phyloP scores from a whole-genome alignment of 2,329 filamentous ascomycete genomes.

The Exophiala sideris region DNA sequence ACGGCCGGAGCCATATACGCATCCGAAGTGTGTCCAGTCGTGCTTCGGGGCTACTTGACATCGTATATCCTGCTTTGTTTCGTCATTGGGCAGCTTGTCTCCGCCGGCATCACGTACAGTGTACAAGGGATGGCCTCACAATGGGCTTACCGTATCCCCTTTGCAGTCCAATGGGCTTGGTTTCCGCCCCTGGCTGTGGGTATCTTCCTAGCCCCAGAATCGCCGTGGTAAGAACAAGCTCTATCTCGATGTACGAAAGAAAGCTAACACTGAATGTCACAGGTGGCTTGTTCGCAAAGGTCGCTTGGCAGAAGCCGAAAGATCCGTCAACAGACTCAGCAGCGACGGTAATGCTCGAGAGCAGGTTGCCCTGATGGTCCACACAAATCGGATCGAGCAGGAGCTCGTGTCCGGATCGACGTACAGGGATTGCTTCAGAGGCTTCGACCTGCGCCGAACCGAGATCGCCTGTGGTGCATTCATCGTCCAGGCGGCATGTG shows the following conservation, averaged over 20 bases:
- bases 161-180: constrained; percentile 22
- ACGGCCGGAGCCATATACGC: constrained; percentile 32
- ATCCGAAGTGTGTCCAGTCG: constrained; percentile 52
- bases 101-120: constrained; percentile 12
- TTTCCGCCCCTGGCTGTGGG: constrained; percentile 2
- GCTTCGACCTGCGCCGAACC: constrained; percentile 36
- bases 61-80: constrained; percentile 61
- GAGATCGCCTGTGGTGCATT: constrained; percentile 39
- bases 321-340: constrained; percentile 42
- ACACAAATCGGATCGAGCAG: constrained; percentile 35
- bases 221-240: constrained; percentile 31
- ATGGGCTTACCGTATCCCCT: constrained; percentile 22
- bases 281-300: constrained; percentile 48
- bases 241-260: constrained; percentile 34
- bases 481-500: constrained; percentile 49
- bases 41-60: constrained; percentile 57
- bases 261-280: background rate
- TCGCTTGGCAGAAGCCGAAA: constrained; percentile 39
- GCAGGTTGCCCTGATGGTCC: constrained; percentile 36
- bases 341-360: constrained; percentile 27
- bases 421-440: constrained; percentile 32
- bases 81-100: constrained; percentile 60
- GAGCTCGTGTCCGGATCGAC: constrained; percentile 21
- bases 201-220: constrained; percentile 30
- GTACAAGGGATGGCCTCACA: constrained; percentile 29